Evolutionary conservation across 2,329 filamentous ascomycete species (phyloP).

Genomic region (Epichloe brachyelytri): DNA sequence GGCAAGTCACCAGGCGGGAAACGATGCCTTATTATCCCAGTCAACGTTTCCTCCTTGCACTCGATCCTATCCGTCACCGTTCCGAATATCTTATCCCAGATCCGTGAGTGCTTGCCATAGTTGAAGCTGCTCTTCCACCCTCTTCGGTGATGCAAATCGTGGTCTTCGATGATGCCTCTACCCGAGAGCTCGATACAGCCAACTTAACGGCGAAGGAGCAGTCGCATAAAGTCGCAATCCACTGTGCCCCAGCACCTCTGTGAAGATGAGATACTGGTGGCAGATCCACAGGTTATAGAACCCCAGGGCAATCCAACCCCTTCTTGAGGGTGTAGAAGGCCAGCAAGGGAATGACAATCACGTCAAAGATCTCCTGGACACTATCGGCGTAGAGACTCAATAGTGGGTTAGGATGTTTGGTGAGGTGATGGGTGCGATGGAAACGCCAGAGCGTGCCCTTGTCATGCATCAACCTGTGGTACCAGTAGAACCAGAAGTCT

Average conservation of each 20-base stretch:
- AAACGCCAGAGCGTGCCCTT: constrained; percentile 21
- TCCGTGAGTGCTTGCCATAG: constrained; percentile 24
- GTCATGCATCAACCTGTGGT: constrained; percentile 25
- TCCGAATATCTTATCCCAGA: constrained; percentile 24
- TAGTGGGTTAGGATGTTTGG: constrained; percentile 9
- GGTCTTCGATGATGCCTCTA: constrained; percentile 30
- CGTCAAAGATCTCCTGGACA: constrained; percentile 30
- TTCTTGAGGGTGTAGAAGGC: constrained; percentile 23
- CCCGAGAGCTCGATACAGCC: constrained; percentile 19
- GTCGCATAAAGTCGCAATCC: constrained; percentile 24
- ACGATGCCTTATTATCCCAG: background rate
- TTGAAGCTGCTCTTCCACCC: constrained; percentile 25
- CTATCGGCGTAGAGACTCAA: constrained; percentile 28
- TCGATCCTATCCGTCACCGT: constrained; percentile 25
- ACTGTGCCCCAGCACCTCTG: constrained; percentile 26
- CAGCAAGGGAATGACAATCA: constrained; percentile 26
- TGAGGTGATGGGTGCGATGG: constrained; percentile 32
- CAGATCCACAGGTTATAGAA: constrained; percentile 36
- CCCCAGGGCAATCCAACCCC: constrained; percentile 27
- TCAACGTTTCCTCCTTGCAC: constrained; percentile 15
- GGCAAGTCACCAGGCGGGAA: background rate
- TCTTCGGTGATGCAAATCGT: constrained; percentile 27
- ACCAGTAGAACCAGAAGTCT: constrained; percentile 7
- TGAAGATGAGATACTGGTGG: constrained; percentile 28
- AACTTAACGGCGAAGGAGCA: constrained; percentile 21